Base-by-base conservation (phyloP, 208 protist species). In the Blechomonas ayalai region DNA sequence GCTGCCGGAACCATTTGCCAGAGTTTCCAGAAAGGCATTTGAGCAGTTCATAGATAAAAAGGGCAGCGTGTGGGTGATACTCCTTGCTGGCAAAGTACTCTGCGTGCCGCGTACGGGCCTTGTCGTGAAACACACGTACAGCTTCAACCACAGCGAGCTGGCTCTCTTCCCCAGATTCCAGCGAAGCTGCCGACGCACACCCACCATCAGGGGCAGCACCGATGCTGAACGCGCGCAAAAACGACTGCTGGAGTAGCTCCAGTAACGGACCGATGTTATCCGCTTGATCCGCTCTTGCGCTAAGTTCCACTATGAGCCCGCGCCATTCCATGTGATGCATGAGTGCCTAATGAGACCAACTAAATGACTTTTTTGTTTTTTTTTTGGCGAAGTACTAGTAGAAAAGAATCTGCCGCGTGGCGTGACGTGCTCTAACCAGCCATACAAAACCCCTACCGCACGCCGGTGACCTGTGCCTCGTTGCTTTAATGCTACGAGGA, bases 41-140 rank as follows among this genome's bases (percentile, higher is more conserved):
- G 27, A 94, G 64, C 27, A 94, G 49, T 48, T 86, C 82, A 33
- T 87, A 73, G 40, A 94, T 62, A 37, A 94, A 94, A 39, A 94
- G 63, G 3, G 85, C 80, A 5, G 82, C 79, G 45, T 78, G 71
- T 4, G 61, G 52, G 57, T 83, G 73, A 47, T 94, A 89, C 25
- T 52, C 47, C 26, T 46, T 27, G 10, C 20, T 45, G 29, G 44
- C 29, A 53, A 89, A 85, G 50, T 81, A 84, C 12, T 19, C 47
- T 5, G 24, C 24, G 32, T 83, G 70, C 23, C 45, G 44, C 6
- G 37, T 33, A 7, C 29, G 28, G n/a, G 54, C 79, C 4, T 43
- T 71, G 16, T 55, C 59, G 46, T 94, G 79, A 22, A 94, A 70
- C 10, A 39, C 35, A 4, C 49, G 31, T 4, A 94, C 79, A 3